Percentiles rank a stretch among this genome's conserved stretches.
Conservation (phyloP, 2,329 filamentous ascomycete genomes). For the Fusarium goolgardi region DNA sequence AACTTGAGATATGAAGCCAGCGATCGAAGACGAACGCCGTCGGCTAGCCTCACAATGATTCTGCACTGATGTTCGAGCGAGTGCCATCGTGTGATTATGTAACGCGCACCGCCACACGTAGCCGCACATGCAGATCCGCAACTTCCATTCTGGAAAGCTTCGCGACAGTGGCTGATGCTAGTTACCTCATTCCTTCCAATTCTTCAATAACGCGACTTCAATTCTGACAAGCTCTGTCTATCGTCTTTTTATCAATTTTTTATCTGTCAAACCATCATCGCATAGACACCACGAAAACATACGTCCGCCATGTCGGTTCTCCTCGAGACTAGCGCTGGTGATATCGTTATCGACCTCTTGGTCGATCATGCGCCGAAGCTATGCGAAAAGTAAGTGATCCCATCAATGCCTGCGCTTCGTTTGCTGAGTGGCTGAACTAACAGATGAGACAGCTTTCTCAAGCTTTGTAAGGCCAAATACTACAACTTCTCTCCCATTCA, state of each 20-base stretch:
- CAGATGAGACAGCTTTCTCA: slow-evolving; percentile 79
- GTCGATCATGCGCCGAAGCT: slow-evolving; percentile 89
- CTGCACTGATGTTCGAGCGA: not conserved
- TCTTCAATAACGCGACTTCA: slow-evolving; percentile 14
- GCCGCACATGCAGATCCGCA: not conserved
- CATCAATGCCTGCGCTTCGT: not conserved
- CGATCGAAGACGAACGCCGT: not conserved
- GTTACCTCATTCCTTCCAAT: slow-evolving; percentile 25
- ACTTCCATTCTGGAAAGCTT: slow-evolving; percentile 25
- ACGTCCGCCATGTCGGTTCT: slow-evolving; percentile 81
- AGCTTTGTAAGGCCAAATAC: slow-evolving; percentile 99
- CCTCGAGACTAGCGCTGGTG: slow-evolving; percentile 90
- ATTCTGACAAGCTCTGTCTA: not conserved
- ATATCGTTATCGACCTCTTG: slow-evolving; percentile 93
- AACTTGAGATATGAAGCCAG: not conserved
- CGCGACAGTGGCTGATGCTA: slow-evolving; percentile 29
- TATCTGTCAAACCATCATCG: not conserved
- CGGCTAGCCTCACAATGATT: not conserved
- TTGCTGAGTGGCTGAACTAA: slow-evolving; percentile 51
- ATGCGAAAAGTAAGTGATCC: slow-evolving; percentile 87
- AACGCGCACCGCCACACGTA: slow-evolving; percentile 20
- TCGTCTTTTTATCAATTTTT: not conserved
- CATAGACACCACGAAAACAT: not conserved
- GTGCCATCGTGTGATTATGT: slow-evolving; percentile 19
- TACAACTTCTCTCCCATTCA: slow-evolving; percentile 97